A percentile compares a stretch with the other conserved stretches of the same genome.
These are phyloP conservation scores for Phytophthora gonapodyides DNA, from an alignment of 352 stramenopile species.

Conservation along the genomic window DNA sequence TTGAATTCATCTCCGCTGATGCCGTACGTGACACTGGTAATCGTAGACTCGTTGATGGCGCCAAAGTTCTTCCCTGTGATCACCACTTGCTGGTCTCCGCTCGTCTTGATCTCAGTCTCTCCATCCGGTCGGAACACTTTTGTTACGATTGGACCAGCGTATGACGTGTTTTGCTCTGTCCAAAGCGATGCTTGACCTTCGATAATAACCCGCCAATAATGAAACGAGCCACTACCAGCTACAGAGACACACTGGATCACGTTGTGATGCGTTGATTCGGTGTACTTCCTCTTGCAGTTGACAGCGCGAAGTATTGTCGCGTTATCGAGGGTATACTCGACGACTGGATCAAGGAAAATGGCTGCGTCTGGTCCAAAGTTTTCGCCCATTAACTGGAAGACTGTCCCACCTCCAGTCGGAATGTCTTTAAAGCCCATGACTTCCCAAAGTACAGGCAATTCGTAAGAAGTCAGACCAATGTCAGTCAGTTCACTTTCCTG, in stretches of 20 bases:
- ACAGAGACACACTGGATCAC: constrained; percentile 58
- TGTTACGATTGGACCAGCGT: constrained; percentile 58
- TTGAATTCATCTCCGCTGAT: constrained; percentile 52
- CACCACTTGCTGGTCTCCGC: constrained; percentile 53
- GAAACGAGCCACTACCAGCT: constrained; percentile 47
- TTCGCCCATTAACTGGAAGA: constrained; percentile 51
- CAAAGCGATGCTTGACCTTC: constrained; percentile 45
- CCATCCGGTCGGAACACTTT: constrained; percentile 55
- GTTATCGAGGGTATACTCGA: constrained; percentile 55
- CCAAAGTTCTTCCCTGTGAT: constrained; percentile 72
- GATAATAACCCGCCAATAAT: constrained; percentile 49
- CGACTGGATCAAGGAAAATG: constrained; percentile 49
- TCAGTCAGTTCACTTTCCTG: constrained; percentile 32
- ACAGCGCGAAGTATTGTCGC: constrained; percentile 36
- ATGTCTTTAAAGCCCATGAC: constrained; percentile 55
- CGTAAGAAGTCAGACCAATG: constrained; percentile 36
- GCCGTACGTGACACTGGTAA: constrained; percentile 57
- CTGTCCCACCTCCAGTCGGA: constrained; percentile 44
- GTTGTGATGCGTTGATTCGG: constrained; percentile 41
- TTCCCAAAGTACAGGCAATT: constrained; percentile 34
- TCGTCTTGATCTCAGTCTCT: constrained; percentile 52
- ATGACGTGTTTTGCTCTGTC: constrained; percentile 47
- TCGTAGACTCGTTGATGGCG: constrained; percentile 28
- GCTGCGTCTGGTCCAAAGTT: constrained; percentile 58
- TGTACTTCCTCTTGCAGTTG: constrained; percentile 67